Conservation (phyloP, 2,329 filamentous ascomycete species). For the Periconia macrospinosa region DNA sequence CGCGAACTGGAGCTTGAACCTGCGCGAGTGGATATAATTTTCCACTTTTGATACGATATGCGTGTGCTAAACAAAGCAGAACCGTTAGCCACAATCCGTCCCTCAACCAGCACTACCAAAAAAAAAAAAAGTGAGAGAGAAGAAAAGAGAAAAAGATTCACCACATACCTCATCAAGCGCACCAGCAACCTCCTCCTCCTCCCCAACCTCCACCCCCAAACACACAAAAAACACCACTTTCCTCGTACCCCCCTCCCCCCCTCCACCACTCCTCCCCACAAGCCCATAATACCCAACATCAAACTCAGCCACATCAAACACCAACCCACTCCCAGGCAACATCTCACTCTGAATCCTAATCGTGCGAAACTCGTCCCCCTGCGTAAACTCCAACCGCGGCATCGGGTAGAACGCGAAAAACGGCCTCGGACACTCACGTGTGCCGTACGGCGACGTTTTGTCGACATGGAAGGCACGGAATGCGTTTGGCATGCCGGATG, state of each 20-base stretch:
- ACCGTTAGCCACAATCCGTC: too few species aligned
- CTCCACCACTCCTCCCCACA: constrained; percentile 14
- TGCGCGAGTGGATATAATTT: constrained; percentile 25
- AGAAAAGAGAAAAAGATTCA: too few species aligned
- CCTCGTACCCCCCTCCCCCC: constrained; percentile 15
- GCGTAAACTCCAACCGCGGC: constrained; percentile 39
- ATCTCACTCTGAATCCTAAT: constrained; percentile 39
- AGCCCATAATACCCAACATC: constrained; percentile 29
- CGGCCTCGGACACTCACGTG: constrained; percentile 25
- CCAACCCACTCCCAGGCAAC: constrained; percentile 25
- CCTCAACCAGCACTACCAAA: too few species aligned
- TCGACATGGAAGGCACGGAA: constrained; percentile 37
- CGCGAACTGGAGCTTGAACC: constrained; percentile 27
- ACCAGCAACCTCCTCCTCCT: constrained; percentile 11
- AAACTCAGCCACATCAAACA: constrained; percentile 35
- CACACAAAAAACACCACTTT: constrained; percentile 10
- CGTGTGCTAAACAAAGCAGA: constrained; percentile 20
- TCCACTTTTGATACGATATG: constrained; percentile 9
- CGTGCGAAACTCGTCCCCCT: constrained; percentile 36
- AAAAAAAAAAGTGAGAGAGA: too few species aligned
- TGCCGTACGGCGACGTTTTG: constrained; percentile 13
- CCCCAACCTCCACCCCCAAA: constrained; percentile 17
- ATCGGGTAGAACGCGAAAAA: constrained; percentile 44
- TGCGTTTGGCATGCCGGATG: constrained; percentile 35
- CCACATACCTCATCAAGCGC: too few species aligned